Base-by-base conservation (phyloP, 1,284 basidiomycete genomes). In the Agaricales sp. region DNA sequence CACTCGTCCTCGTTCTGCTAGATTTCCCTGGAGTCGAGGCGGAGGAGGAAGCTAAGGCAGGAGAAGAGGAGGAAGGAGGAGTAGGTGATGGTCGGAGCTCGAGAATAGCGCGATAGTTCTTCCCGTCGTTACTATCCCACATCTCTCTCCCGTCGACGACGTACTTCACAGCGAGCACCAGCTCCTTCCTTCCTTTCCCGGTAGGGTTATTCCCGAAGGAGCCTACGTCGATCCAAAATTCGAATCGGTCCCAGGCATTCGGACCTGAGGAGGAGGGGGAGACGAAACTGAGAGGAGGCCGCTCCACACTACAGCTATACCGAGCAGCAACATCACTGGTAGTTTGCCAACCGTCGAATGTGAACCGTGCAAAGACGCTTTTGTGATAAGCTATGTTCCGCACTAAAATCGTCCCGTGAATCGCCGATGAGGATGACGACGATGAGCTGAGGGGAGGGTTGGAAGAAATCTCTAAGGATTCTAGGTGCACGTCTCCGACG, bases 291-390 rank as follows among this genome's bases (percentile, higher is more conserved):
- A 80, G 79, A 26, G 61, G 71, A 8, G 11, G 74, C n/a, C 66
- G 67, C 50, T 71, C 70, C 16, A 84, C 56, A 20, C 84, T 82
- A 55, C 86, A 82, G 47, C 78, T 67, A 63, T 91, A 87, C 43
- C 78, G 80, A 20, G 83, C 93, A 1, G 84, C 80, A 44, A 97
- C 89, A 67, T 98, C 94, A 62, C 86, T 92, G 51, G 90, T 94
- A 30, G 94, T 98, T 65, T 92, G 89, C 94, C 95, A 98, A 59
- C 75, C 77, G 63, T 98, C 94, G 57, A 94, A 78, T 1, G 94
- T 97, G 67, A 97, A 98, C 37, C 94, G 82, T 19, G 92, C 80
- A 6, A 82, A 87, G 50, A 97, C 76, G 74, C 80, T 83, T 68
- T 97, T 97, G 58, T 89, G 76, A 67, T 83, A 97, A 2, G 90